Evolutionary conservation across 225 moss, liverwort and hornwort genomes (phyloP), one percentile per base, ranked within the genome.

Genomic region (Ulota crispa): DNA sequence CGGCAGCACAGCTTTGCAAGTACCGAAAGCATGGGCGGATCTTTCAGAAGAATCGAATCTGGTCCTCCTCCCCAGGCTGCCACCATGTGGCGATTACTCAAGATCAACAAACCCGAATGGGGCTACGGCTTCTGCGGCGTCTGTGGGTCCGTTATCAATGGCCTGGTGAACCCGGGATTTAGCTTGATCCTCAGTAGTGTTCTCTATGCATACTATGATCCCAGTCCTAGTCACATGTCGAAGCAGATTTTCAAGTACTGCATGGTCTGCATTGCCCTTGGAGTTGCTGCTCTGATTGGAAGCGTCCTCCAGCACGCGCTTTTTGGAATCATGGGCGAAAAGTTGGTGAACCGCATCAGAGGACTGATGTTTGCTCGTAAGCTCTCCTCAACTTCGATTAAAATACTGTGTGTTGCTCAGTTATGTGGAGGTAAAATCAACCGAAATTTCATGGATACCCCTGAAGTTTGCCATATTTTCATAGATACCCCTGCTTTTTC

Each of bases 241-340:
- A 80, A 61, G 75, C 77, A 83, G 47, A 56, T 91, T 20, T 8
- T 34, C 24, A 91, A 65, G 68, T 87, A 83, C 19, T 11, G 42
- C 0, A 7, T 87, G 10, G 20, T 77, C 10, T 85, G 79, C 6
- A 0, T 83, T 0, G 77, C 63, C n/a, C 74, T 91, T 11, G 82
- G 76, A 26, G 55, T 18, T 7, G 64, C 19, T 14, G 23, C 64
- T 45, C 59, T 89, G 23, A n/a, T 72, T 16, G 86, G 81, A 8
- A 85, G 69, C 80, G 45, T 89, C 70, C 3, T 73, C 64, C 89
- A 89, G 75, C 85, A 91, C 81, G 76, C 73, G 41, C 85, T 83
- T 54, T 89, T 87, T 62, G 89, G 88, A 28, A 57, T 89, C 45
- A 91, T 91, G 89, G 81, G 91, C 64, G 89, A 91, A 78, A 91